Conservation (phyloP, 2,329 filamentous ascomycete genomes). For the Anisogramma anomala region DNA sequence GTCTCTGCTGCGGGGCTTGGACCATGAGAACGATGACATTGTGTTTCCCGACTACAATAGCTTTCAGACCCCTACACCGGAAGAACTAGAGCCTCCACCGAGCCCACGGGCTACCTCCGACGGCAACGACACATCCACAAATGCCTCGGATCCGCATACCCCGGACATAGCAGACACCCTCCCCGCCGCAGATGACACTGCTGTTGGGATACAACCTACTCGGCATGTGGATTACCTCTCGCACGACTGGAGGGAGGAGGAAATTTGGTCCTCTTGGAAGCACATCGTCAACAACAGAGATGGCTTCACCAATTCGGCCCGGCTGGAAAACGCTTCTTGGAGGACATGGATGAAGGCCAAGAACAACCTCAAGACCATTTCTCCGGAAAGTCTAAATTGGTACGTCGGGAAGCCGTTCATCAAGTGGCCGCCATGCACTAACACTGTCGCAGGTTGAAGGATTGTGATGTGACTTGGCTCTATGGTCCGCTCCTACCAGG, state of each 20-base stretch:
- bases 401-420: conserved; percentile 31
- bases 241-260: conserved; percentile 86
- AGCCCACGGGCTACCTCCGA: conserved; percentile 41
- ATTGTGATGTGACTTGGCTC: conserved; percentile 94
- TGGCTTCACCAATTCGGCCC: conserved; percentile 67
- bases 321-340: conserved; percentile 94
- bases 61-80: conserved; percentile 23
- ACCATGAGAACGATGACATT: conserved; percentile 33
- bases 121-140: conserved; percentile 39
- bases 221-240: conserved; percentile 93
- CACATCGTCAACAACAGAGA: conserved; percentile 74
- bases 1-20: conserved; percentile 25
- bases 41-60: conserved; percentile 13
- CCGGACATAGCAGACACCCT: conserved; percentile 31
- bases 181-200: conserved; percentile 68
- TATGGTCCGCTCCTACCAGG: conserved; percentile 84
- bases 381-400: conserved; percentile 90
- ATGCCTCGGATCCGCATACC: conserved; percentile 45
- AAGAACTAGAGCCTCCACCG: conserved; percentile 39
- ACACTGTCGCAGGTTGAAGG: conserved; percentile 62
- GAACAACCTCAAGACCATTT: conserved; percentile 74
- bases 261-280: conserved; percentile 96
- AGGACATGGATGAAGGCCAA: conserved; percentile 92
- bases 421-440: conserved; percentile 2
- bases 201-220: conserved; percentile 62